Conservation (phyloP, 192 early-diverging fungal genomes). For the Entomortierella parvispora region DNA sequence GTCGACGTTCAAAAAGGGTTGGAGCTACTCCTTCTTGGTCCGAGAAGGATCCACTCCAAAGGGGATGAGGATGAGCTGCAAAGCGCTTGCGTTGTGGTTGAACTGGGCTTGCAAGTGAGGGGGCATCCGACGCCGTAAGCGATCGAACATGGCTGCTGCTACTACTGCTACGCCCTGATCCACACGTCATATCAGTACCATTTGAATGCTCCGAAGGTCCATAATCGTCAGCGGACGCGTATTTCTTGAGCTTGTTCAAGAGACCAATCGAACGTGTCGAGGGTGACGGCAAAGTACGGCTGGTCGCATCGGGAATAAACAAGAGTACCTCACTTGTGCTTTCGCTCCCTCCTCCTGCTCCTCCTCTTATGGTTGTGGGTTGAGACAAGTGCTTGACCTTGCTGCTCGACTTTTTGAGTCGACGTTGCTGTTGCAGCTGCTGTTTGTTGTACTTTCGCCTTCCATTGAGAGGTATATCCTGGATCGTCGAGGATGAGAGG, state of each 20-base stretch:
- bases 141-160: slow-evolving; percentile 13
- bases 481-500: slow-evolving; percentile 38
- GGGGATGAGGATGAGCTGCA: slow-evolving; percentile 40
- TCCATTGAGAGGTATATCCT: slow-evolving; percentile 14
- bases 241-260: slow-evolving; percentile 26
- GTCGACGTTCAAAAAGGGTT: slow-evolving; percentile 16
- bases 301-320: neutral
- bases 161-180: neutral
- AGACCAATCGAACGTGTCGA: slow-evolving; percentile 8
- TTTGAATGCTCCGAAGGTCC: neutral
- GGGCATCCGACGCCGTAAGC: slow-evolving; percentile 9
- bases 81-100: slow-evolving; percentile 6
- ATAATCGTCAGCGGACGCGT: slow-evolving; percentile 1
- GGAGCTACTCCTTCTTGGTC: slow-evolving; percentile 25
- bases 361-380: slow-evolving; percentile 4
- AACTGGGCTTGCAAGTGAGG: neutral
- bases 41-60: slow-evolving; percentile 43
- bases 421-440: neutral
- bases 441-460: slow-evolving; percentile 8
- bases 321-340: slow-evolving; percentile 8
- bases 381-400: too few species aligned
- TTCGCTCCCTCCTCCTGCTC: neutral
- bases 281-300: neutral
- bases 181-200: neutral
- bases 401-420: neutral